Percentiles rank a stretch among this genome's conserved stretches.
Evolutionary conservation across 192 early-diverging fungal genomes (phyloP).

Genomic region (Funneliformis mosseae): DNA sequence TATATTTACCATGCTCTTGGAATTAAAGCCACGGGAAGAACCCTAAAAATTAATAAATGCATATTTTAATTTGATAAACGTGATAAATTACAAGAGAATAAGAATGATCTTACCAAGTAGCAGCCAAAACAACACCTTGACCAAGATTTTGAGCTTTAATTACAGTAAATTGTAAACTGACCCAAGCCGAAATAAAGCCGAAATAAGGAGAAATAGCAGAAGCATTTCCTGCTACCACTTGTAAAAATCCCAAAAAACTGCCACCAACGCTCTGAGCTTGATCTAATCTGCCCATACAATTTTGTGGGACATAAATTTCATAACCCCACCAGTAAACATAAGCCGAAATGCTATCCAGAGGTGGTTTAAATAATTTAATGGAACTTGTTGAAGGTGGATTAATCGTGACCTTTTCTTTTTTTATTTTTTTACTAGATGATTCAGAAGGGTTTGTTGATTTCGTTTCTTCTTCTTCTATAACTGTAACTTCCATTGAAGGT

Average conservation of each 20-base stretch:
- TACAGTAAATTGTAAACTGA: slow-evolving; percentile 43
- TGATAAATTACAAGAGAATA: background rate
- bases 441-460: background rate
- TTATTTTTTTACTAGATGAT: background rate
- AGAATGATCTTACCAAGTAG: slow-evolving; percentile 43
- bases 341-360: slow-evolving; percentile 35
- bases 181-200: slow-evolving; percentile 48
- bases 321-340: slow-evolving; percentile 49
- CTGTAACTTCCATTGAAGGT: slow-evolving; percentile 23
- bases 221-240: slow-evolving; percentile 27
- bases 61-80: background rate
- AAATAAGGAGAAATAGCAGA: slow-evolving; percentile 37
- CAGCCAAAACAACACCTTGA: slow-evolving; percentile 44
- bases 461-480: slow-evolving; percentile 23
- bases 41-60: slow-evolving; percentile 32
- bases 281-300: slow-evolving; percentile 41
- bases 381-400: background rate
- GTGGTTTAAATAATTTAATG: slow-evolving; percentile 10
- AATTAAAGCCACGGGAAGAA: slow-evolving; percentile 47
- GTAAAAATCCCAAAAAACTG: slow-evolving; percentile 40
- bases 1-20: slow-evolving; percentile 44
- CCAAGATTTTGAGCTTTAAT: slow-evolving; percentile 45
- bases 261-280: slow-evolving; percentile 40
- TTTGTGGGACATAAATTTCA: slow-evolving; percentile 45
- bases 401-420: background rate